Conservation (phyloP, 768 basidiomycete species). For the Tulasnella sp. region DNA sequence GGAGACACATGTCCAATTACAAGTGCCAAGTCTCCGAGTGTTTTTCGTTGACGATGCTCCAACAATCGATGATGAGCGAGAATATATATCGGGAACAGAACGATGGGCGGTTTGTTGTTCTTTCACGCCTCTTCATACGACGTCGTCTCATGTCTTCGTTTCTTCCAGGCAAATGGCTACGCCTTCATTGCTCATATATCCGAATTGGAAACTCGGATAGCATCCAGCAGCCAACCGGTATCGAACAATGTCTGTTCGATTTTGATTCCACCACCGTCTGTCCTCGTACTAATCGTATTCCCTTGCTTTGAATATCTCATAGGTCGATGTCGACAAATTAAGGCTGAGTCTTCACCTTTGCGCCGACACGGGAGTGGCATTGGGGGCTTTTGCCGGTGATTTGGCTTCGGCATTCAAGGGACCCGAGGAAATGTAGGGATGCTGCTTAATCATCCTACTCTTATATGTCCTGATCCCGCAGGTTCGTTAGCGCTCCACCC, state of each 20-base stretch:
- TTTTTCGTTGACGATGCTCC: constrained; percentile 45
- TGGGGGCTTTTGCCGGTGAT: constrained; percentile 50
- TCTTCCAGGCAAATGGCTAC: constrained; percentile 33
- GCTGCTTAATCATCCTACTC: not conserved
- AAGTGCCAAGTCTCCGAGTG: constrained; percentile 43
- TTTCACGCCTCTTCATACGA: constrained; percentile 14
- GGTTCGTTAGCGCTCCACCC: not conserved
- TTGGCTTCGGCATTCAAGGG: constrained; percentile 37
- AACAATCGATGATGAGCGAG: not conserved
- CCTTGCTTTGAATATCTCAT: not conserved
- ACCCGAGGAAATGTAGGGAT: constrained; percentile 4
- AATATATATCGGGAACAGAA: not conserved
- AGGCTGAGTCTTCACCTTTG: constrained; percentile 59
- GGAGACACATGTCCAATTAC: constrained; percentile 46
- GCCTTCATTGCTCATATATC: constrained; percentile 56
- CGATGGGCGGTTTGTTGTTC: not conserved
- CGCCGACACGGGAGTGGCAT: constrained; percentile 61
- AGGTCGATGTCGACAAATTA: constrained; percentile 53
- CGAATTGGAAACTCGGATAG: constrained; percentile 42
- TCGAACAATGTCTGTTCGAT: constrained; percentile 32
- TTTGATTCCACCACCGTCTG: not conserved
- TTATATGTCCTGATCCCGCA: constrained; percentile 33
- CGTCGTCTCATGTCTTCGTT: not conserved
- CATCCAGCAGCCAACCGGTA: constrained; percentile 30
- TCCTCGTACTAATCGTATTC: not conserved